phyloP scores from a whole-genome alignment of 2,329 filamentous ascomycete species.

The Pseudovirgaria hyperparasitica region DNA sequence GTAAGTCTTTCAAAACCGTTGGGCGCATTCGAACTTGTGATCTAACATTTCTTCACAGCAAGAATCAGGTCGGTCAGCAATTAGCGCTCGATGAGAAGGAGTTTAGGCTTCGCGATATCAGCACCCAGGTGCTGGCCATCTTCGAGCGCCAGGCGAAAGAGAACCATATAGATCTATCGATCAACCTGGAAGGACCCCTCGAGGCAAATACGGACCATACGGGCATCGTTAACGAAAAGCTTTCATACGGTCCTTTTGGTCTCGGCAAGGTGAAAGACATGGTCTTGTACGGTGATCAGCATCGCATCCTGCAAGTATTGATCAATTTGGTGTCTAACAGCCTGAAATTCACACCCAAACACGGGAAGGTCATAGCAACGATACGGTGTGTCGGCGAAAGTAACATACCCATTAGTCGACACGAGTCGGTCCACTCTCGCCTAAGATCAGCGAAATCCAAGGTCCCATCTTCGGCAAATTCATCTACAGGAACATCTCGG shows the following conservation, averaged over 20 bases:
- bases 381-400: slow-evolving; percentile 61
- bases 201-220: slow-evolving; percentile 25
- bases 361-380: slow-evolving; percentile 61
- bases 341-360: slow-evolving; percentile 74
- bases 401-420: slow-evolving; percentile 27
- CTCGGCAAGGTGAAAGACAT: slow-evolving; percentile 66
- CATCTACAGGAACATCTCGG: slow-evolving; percentile 14
- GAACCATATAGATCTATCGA: slow-evolving; percentile 58
- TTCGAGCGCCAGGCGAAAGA: slow-evolving; percentile 86
- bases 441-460: slow-evolving; percentile 21
- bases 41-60: slow-evolving; percentile 38
- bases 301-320: slow-evolving; percentile 81
- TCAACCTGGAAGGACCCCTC: slow-evolving; percentile 52
- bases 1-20: slow-evolving; percentile 6
- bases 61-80: slow-evolving; percentile 84
- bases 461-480: slow-evolving; percentile 16
- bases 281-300: slow-evolving; percentile 84
- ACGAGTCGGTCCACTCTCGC: slow-evolving; percentile 32
- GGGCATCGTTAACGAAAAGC: slow-evolving; percentile 27
- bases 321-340: slow-evolving; percentile 90
- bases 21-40: background rate
- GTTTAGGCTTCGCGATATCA: slow-evolving; percentile 73
- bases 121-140: slow-evolving; percentile 69
- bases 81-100: slow-evolving; percentile 72
- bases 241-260: slow-evolving; percentile 51